Evolutionary conservation across 108 stramenopile genomes (phyloP).

Genomic region (Epithemia pelagica): DNA sequence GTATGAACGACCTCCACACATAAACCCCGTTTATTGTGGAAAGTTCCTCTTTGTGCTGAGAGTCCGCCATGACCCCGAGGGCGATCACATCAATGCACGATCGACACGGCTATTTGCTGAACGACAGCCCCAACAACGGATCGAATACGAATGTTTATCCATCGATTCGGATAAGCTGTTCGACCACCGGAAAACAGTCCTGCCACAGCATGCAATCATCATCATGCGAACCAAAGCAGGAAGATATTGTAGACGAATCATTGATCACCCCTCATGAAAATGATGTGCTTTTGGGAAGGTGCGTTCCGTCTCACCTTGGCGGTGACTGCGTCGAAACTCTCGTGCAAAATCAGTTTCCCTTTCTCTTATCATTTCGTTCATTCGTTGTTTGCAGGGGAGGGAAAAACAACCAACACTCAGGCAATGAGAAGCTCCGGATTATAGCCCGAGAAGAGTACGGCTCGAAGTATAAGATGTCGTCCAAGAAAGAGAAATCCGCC

Average conservation of each 20-base stretch:
- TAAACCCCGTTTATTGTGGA: neutral
- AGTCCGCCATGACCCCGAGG: neutral
- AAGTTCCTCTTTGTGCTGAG: neutral
- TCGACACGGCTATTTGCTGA: neutral
- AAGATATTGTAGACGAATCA: neutral
- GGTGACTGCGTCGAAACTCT: too few relatives aligned
- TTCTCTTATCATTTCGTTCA: too few relatives aligned
- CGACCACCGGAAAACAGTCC: too few relatives aligned
- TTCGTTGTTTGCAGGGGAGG: too few relatives aligned
- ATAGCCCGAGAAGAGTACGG: slow-evolving; percentile 32
- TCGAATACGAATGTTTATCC: neutral
- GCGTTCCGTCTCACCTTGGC: too few relatives aligned
- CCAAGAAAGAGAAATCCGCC: slow-evolving; percentile 53
- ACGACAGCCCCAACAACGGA: neutral
- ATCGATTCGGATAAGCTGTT: too few relatives aligned
- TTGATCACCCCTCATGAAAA: slow-evolving; percentile 1
- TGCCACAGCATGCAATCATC: too few relatives aligned
- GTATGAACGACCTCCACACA: neutral
- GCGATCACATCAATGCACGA: neutral
- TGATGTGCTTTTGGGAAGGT: slow-evolving; percentile 3
- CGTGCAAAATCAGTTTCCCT: too few relatives aligned
- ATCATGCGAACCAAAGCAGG: too few relatives aligned
- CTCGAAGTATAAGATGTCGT: slow-evolving; percentile 25
- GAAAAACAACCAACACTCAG: slow-evolving; percentile 60
- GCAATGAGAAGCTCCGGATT: slow-evolving; percentile 57